Base-by-base conservation (phyloP, 805 yeast species). In the Candida anglica region DNA sequence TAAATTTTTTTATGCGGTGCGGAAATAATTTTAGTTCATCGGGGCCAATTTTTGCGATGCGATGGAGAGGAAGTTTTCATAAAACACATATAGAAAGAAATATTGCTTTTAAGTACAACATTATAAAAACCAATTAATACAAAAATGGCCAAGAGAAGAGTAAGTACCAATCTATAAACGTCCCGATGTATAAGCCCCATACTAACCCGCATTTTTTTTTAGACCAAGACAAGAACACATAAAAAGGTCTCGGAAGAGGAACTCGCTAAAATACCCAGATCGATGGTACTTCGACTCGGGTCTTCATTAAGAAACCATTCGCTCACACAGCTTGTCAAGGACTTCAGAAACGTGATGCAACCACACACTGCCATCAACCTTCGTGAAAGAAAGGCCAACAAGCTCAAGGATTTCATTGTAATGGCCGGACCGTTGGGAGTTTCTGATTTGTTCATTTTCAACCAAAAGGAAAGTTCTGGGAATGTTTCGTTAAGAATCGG, bases 371-470 rank as follows among this genome's bases (percentile, higher is more conserved):
- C 98, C 9, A 79, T 87, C 49, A 84, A 79, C 45, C 71, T 93
- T 39, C 73, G 81, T 43, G 98, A 93, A 61, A 71, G 98, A 32
- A 86, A 86, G 54, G 69, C 86, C 25, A 93, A 93, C 60, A 85
- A 80, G 53, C 69, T 93, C 45, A 86, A 84, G 57, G 98, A 91
- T 62, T 93, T 84, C 48, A 75, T 89, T n/a, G 95, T 87, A n/a
- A 89, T 93, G 96, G 86, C 96, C 24, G 98, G 98, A 5, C 98
- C 98, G 10, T 68, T 93, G 28, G 95, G 95, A 18, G 96, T 93
- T 15, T 73, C 91, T 5, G 96, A 91, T 60, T 61, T 93, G 52
- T 77, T 93, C 62, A 68, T 91, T 15, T 89, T 93, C 66, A 81
- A 87, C 41, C 96, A 88, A 55, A 75, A 85, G 24, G 82, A 79